Percentiles rank a stretch among this genome's conserved stretches.
Conservation (phyloP, 805 yeast genomes). For the Starmerella asiatica region DNA sequence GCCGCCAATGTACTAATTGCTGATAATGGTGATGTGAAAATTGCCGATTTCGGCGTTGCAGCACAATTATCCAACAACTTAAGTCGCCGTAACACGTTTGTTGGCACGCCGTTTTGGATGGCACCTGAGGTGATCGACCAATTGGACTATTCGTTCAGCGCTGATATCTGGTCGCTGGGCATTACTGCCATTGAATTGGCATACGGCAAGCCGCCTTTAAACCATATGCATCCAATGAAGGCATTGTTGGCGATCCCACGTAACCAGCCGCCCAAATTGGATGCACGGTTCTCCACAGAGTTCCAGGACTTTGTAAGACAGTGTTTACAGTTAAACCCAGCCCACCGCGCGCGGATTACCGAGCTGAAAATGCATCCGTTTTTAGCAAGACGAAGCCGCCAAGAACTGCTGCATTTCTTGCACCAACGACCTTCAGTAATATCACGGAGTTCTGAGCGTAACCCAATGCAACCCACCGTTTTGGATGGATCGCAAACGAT, state of each 20-base stretch:
- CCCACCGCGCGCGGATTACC: slow-evolving; percentile 49
- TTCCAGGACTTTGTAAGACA: slow-evolving; percentile 55
- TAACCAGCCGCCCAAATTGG: slow-evolving; percentile 34
- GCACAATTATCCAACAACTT: slow-evolving; percentile 54
- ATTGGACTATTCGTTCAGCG: slow-evolving; percentile 55
- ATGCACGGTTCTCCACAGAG: slow-evolving; percentile 29
- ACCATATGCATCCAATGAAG: slow-evolving; percentile 40
- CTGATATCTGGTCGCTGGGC: slow-evolving; percentile 72
- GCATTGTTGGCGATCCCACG: slow-evolving; percentile 41
- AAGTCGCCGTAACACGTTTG: slow-evolving; percentile 36
- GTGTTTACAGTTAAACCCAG: slow-evolving; percentile 64
- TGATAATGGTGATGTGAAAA: slow-evolving; percentile 57
- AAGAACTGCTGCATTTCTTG: slow-evolving; percentile 14
- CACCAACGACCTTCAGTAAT: slow-evolving; percentile 6
- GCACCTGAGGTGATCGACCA: slow-evolving; percentile 96
- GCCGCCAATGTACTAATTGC: slow-evolving; percentile 80
- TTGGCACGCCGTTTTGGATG: slow-evolving; percentile 76
- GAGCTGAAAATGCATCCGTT: slow-evolving; percentile 53
- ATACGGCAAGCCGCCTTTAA: slow-evolving; percentile 57
- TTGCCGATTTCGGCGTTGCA: slow-evolving; percentile 95
- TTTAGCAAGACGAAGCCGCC: slow-evolving; percentile 23
- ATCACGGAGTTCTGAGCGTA: neutral
- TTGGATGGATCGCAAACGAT: slow-evolving; percentile 1
- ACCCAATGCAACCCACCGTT: neutral
- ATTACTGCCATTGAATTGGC: slow-evolving; percentile 65